Conservation (phyloP, 2,329 filamentous ascomycete species). For the Microascus cirrosus region DNA sequence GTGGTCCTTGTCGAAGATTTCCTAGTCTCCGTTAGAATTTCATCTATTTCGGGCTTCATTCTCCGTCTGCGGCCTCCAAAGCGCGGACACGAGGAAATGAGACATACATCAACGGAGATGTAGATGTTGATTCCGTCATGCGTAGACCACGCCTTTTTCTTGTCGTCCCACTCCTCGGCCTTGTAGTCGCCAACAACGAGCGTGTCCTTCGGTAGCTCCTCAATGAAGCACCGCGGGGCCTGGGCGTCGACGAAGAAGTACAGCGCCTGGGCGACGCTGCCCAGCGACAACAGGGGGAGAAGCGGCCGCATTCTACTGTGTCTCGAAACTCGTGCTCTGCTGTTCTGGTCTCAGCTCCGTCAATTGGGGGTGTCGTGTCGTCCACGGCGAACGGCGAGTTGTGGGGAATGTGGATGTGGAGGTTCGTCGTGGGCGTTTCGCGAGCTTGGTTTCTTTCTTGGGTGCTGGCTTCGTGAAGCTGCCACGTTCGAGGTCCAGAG, state of each 20-base stretch:
- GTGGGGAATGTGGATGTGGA: neutral
- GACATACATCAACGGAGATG: conserved; percentile 74
- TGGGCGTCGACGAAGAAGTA: conserved; percentile 92
- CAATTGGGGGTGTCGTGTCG: neutral
- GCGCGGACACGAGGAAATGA: neutral
- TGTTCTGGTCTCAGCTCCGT: neutral
- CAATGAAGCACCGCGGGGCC: conserved; percentile 89
- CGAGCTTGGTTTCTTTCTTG: neutral
- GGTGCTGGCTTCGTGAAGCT: conserved; percentile 5
- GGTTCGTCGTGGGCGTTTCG: neutral
- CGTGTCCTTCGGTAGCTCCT: conserved; percentile 95
- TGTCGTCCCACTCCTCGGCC: conserved; percentile 72
- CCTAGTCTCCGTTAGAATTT: conserved; percentile 32
- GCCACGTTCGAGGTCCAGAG: conserved; percentile 9
- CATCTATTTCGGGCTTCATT: neutral
- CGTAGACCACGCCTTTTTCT: conserved; percentile 54
- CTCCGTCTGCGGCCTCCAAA: too few relatives aligned
- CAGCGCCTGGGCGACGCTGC: conserved; percentile 61
- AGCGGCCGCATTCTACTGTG: conserved; percentile 42
- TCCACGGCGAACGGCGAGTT: neutral
- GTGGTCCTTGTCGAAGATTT: conserved; percentile 96
- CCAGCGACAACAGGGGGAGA: conserved; percentile 55
- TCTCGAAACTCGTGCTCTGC: neutral
- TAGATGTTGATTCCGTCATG: conserved; percentile 71
- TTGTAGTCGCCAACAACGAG: conserved; percentile 88